Percentiles rank a stretch among this genome's conserved stretches.
phyloP scores from a whole-genome alignment of 148 eudicot species.

The Amaranthus palmeri region DNA sequence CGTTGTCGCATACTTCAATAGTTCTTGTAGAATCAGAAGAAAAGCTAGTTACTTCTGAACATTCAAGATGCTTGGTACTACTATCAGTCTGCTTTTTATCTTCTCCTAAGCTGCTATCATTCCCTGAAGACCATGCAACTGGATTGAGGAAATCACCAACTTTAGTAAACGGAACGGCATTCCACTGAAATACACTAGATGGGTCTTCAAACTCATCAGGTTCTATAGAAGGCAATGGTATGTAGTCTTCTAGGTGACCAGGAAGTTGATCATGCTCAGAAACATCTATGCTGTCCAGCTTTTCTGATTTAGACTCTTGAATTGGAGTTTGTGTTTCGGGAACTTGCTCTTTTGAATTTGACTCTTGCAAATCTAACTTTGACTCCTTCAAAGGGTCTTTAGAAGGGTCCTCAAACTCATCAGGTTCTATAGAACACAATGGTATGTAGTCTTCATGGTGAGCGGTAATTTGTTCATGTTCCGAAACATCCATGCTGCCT shows the following conservation, averaged over 20 bases:
- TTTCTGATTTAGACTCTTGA: background rate
- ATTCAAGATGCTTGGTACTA: background rate
- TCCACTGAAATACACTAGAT: background rate
- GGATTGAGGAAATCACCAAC: background rate
- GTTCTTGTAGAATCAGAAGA: background rate
- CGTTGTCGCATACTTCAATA: background rate
- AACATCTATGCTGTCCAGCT: background rate
- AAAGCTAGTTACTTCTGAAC: background rate
- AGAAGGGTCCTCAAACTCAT: conserved; percentile 1
- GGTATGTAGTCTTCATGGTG: conserved; percentile 1
- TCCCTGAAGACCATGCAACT: background rate
- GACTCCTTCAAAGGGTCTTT: conserved; percentile 1
- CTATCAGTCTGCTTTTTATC: conserved; percentile 1
- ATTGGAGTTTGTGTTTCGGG: background rate
- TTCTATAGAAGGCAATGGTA: conserved; percentile 8
- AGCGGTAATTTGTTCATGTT: background rate
- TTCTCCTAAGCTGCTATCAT: background rate
- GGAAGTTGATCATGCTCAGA: background rate
- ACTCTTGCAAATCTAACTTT: background rate
- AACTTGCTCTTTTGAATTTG: too few relatives aligned
- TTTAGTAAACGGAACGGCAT: background rate
- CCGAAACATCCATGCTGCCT: background rate
- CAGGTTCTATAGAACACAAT: conserved; percentile 4
- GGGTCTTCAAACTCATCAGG: conserved; percentile 2
- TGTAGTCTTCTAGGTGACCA: background rate